Evolutionary conservation across 2,329 filamentous ascomycete species (phyloP), one percentile per base, ranked within the genome.

Genomic region (Cladophialophora exuberans): DNA sequence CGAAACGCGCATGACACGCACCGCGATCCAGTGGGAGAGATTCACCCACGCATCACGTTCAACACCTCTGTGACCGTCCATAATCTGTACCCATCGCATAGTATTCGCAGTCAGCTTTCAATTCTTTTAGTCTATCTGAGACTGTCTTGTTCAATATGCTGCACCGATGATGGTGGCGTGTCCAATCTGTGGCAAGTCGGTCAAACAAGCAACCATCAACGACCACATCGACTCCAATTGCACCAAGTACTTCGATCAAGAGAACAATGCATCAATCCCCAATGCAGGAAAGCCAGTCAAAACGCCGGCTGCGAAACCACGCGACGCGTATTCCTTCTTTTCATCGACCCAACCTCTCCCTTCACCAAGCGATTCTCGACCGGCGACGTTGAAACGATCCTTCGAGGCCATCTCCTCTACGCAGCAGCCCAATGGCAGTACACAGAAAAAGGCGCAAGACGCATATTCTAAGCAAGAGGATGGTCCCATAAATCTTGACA

Each of bases 181-280:
- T 69, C 91, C 91, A 13, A 89, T 92, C 62, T 96, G 91, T 76
- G 79, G 83, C 67, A 87, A 88, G 65, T 77, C 80, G 52, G 89
- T 94, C 65, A 86, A 83, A 62, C 75, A 86, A 62, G 76, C 77
- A 67, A 83, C 87, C 63, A 97, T 97, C 78, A 97, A 97, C 74
- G 80, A 81, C 63, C 93, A 97, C 72, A 84, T 97, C 68, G 94
- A 97, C 74, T 93, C 90, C 25, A 83, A 82, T 61, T 97, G 93
- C 75, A 72, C 82, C 57, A 79, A 77, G 30, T 86, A 86, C 68
- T 70, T 94, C 60, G 75, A 72, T 3, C 26, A 35, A 67, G 76
- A 63, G 66, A 71, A 52, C 35, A 23, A 67, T 61, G 42, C 72
- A 65, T 63, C 68, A 50, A 64, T 60, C 58, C 51, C 67, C 46